Base-by-base conservation (phyloP, 1,139 yeast species). In the Kazachstania sp. region DNA sequence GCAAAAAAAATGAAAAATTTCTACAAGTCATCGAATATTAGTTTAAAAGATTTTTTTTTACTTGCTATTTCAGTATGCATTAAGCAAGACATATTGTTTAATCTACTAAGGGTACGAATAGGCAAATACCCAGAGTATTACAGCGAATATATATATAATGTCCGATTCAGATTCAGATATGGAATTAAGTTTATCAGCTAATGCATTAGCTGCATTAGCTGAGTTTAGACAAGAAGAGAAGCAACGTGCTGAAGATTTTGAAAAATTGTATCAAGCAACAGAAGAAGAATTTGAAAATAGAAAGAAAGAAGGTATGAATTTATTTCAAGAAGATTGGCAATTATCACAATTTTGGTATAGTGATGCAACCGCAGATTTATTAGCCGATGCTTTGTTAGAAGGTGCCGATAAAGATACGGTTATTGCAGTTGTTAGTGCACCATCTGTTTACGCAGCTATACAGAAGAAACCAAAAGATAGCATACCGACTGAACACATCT, bases 251-350 rank as follows among this genome's bases (percentile, higher is more conserved):
- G 77, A 79, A 51, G 73, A 78, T 50, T 86, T 88, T 60, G 75
- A 74, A 39, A 67, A 73, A 49, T 66, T 88, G 43, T 73, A 74
- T 53, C 66, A 72, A 44, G 71, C 72, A 43, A 86, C 95, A 1
- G 86, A 86, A 60, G 68, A 67, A 42, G 63, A 61, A 37, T 69
- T 60, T 54, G 60, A 56, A 29, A 58, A 61, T 18, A 63, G 62
- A 41, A 58, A 58, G 37, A 56, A 61, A 34, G 64, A 66, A 45
- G 76, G 78, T 28, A 85, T 85, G 65, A 81, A 78, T 43, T 70
- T 76, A 34, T 88, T 88, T 65, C 75, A 83, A 61, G 96, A 88
- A 66, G 95, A 88, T 66, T 88, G 97, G 97, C 94, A 86, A 58
- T 71, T 88, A 38, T 86, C 95, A 0, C 97, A 88, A 64, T 88